Conservation (phyloP, 192 early-diverging fungal species). For the Geosiphon pyriformis region DNA sequence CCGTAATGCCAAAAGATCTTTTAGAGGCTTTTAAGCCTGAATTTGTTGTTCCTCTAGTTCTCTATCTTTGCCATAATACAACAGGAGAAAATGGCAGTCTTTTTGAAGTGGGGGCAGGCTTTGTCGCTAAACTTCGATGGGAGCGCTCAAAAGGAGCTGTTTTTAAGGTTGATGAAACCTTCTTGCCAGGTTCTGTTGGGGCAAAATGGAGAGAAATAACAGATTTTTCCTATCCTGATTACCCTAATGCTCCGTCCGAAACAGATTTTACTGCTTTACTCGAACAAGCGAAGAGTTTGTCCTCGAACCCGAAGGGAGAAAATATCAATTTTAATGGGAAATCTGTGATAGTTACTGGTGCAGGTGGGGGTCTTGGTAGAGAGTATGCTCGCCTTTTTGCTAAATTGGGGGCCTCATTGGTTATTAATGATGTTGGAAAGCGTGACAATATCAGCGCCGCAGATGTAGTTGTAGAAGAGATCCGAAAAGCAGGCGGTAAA, state of each 20-base stretch:
- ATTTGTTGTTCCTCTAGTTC: constrained; percentile 92
- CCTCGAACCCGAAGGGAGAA: constrained; percentile 51
- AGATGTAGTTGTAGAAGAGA: constrained; percentile 92
- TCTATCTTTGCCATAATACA: constrained; percentile 85
- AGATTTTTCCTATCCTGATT: constrained; percentile 58
- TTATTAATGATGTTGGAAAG: constrained; percentile 92
- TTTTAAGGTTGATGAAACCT: constrained; percentile 83
- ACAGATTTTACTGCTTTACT: constrained; percentile 77
- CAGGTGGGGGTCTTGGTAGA: constrained; percentile 86
- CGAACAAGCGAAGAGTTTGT: constrained; percentile 66
- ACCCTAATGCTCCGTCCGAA: constrained; percentile 72
- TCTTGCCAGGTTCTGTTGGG: constrained; percentile 79
- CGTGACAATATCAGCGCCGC: constrained; percentile 76
- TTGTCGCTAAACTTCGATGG: constrained; percentile 90
- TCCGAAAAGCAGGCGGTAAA: constrained; percentile 72
- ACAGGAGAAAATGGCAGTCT: constrained; percentile 77
- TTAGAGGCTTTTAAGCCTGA: constrained; percentile 95
- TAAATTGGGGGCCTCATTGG: constrained; percentile 83
- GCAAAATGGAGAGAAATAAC: constrained; percentile 72
- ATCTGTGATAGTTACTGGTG: constrained; percentile 93
- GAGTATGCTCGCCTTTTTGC: constrained; percentile 90
- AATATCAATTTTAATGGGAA: constrained; percentile 69
- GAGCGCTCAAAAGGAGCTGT: constrained; percentile 82
- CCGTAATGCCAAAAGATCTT: constrained; percentile 92
- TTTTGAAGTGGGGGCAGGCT: constrained; percentile 96